A percentile compares a stretch with the other conserved stretches of the same genome.
These are phyloP conservation scores for Botrytis fabae DNA, from an alignment of 2,329 filamentous ascomycete genomes.

Conservation along the genomic window DNA sequence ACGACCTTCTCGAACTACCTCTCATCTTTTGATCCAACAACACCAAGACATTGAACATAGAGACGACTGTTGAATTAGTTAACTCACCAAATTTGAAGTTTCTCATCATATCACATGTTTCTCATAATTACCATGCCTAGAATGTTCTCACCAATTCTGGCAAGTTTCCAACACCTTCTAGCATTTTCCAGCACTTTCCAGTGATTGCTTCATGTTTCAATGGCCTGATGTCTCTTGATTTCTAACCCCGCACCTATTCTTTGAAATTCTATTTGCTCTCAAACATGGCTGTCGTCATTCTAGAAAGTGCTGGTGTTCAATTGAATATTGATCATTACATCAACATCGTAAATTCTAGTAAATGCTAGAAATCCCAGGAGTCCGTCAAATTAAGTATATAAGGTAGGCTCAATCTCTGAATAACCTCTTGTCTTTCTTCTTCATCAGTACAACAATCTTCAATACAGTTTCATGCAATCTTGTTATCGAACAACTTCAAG, in stretches of 20 bases:
- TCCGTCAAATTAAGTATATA: constrained; percentile 19
- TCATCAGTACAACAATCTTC: constrained; percentile 24
- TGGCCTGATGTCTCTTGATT: constrained; percentile 12
- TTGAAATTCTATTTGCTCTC: constrained; percentile 18
- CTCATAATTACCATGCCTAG: neutral
- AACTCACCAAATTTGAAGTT: neutral
- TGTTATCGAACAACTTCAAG: constrained; percentile 14
- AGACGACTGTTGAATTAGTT: neutral
- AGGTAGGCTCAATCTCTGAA: neutral
- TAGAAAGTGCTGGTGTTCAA: constrained; percentile 13
- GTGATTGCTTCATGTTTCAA: constrained; percentile 11
- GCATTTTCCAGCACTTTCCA: constrained; percentile 6
- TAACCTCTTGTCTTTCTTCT: constrained; percentile 9
- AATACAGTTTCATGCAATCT: constrained; percentile 23
- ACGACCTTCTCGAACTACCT: neutral
- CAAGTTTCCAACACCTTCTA: constrained; percentile 15
- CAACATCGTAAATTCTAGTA: constrained; percentile 16
- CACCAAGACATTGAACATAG: neutral
- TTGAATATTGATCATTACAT: neutral
- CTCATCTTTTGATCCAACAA: neutral
- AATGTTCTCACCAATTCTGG: neutral
- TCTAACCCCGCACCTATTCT: constrained; percentile 4
- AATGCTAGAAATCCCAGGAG: constrained; percentile 11
- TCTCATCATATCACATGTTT: neutral
- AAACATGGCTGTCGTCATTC: neutral